Evolutionary conservation across 2,329 filamentous ascomycete species (phyloP), one percentile per base, ranked within the genome.

Genomic region (Xylariaceae sp.): DNA sequence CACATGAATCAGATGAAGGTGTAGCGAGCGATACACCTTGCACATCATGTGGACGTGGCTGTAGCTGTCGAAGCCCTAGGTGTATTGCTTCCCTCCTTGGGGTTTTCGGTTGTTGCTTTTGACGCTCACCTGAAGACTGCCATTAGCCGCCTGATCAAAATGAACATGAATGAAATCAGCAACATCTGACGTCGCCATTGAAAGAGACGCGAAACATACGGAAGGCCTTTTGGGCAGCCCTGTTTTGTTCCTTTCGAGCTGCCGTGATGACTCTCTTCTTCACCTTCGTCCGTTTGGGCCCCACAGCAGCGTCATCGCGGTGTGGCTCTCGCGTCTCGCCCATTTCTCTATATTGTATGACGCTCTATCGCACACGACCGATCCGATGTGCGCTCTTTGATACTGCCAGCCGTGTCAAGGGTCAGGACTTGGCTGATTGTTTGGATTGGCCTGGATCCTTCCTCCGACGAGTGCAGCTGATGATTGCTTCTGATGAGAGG

Each of bases 221-320:
- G 44, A 67, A 71, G 1, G 61, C 53, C 48, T 61, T 62, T 49
- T 71, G 69, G 10, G 68, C 65, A 11, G 61, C 46, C 12, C 62
- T 60, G 40, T 72, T 72, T 51, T 71, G 69, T 42, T 68, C 62
- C 50, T 63, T 67, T 5, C 70, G 62, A 22, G 69, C 67, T 11
- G 62, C 56, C 7, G 69, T 72, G 14, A 71, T 54, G 30, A 66
- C 56, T 38, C 69, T 61, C 53, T 66, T 68, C 46, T 53, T 58
- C 11, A 44, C 19, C 35, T 44, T 45, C 42, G 36, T 43, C 14
- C 10, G 46, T 5, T 17, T 14, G 5, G 52, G 27, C 45, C 35
- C n/a, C 18, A 11, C 31, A 19, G 11, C 14, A 17, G 30, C 14
- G 27, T 39, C 41, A 11, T 14, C 17, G 22, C 11, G 40, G 14